A percentile compares a stretch with the other conserved stretches of the same genome.
Evolutionary conservation across 2,329 filamentous ascomycete genomes (phyloP).

Genomic region (Chaetoscypha palmicola): DNA sequence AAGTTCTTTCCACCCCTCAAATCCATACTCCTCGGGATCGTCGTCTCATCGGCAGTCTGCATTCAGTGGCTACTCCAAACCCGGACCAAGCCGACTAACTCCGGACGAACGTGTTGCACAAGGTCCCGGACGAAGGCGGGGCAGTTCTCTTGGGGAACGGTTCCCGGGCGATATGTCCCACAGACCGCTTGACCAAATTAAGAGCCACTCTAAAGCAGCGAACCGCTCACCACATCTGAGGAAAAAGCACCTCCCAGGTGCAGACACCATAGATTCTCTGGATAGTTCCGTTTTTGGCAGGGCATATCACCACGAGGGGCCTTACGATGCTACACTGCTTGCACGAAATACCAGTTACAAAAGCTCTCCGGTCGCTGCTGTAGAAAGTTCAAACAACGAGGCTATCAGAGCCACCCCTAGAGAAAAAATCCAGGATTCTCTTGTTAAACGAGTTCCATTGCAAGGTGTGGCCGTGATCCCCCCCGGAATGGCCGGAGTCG

Average conservation of each 20-base stretch:
- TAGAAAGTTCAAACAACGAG: conserved; percentile 64
- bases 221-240: conserved; percentile 59
- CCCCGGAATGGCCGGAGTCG: conserved; percentile 59
- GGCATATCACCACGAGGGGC: conserved; percentile 81
- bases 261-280: conserved; percentile 75
- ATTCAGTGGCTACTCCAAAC: conserved; percentile 27
- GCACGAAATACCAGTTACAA: conserved; percentile 61
- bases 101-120: conserved; percentile 22
- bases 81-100: conserved; percentile 15
- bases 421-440: conserved; percentile 68
- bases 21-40: conserved; percentile 30
- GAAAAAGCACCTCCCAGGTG: conserved; percentile 56
- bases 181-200: conserved; percentile 60
- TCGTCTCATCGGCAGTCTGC: conserved; percentile 22
- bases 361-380: conserved; percentile 67
- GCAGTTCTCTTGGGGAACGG: conserved; percentile 49
- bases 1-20: conserved; percentile 40
- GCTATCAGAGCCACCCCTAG: conserved; percentile 73
- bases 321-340: conserved; percentile 75
- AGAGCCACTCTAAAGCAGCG: conserved; percentile 56
- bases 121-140: conserved; percentile 32
- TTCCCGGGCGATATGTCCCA: conserved; percentile 59
- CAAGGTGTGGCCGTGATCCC: conserved; percentile 76
- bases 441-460: conserved; percentile 68
- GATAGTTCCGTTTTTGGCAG: conserved; percentile 56